Evolutionary conservation across 768 basidiomycete genomes (phyloP), one percentile per base, ranked within the genome.

Genomic region (Phanerochaete carnosa): DNA sequence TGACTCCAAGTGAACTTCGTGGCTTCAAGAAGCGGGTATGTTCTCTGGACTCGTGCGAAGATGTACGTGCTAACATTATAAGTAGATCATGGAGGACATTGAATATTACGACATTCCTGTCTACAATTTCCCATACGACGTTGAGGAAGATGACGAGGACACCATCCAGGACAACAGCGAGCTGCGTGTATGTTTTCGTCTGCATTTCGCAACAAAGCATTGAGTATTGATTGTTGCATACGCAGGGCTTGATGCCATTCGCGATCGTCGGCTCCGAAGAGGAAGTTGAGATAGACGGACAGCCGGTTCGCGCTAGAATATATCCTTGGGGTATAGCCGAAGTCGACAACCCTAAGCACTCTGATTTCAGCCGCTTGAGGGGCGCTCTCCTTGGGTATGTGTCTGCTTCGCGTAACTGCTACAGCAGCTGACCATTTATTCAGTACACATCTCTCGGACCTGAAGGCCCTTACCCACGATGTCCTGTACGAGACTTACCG

Each of bases 241-340:
- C 33, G 2, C 65, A 94, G 92, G 86, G 91, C 2, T 80, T 99
- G 50, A 84, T 99, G 72, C 97, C 97, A 0, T 99, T 99, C 72
- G 94, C 97, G 8, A 90, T 99, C 66, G 89, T 99, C 68, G 97
- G 97, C 30, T 96, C 94, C 19, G 95, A 98, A 75, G 95, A 98
- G 66, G 96, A 98, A 74, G 86, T 98, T 64, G 92, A 95, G 69
- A 83, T 98, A 63, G 89, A 93, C 54, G 97, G 95, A 29, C 87
- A 95, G 74, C 86, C 86, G 46, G 88, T 97, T 65, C 90, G 97
- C 62, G 96, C 92, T 43, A 84, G 97, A 66, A 88, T 94, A 70
- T 99, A 98, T 76, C 97, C 97, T 3, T 99, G 97, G 97, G 97
- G 97, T 69, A 83, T 98, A 62, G 97, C 92, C 54, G 95, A 98